Evolutionary conservation across 1,284 basidiomycete species (phyloP).

Genomic region (Calocybe gambosa): DNA sequence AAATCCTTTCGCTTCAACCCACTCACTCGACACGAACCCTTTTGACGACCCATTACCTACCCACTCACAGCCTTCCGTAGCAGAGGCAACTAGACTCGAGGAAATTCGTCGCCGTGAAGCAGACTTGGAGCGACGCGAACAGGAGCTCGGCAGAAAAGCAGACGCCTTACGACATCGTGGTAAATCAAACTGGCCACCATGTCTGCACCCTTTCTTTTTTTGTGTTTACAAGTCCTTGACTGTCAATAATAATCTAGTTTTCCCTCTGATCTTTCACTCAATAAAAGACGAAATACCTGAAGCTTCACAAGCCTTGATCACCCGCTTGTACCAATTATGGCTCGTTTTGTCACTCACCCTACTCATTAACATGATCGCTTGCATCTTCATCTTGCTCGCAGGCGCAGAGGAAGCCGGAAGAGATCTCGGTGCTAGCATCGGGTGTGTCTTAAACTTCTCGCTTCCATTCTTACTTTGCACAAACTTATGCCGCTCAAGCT

Average conservation of each 20-base stretch:
- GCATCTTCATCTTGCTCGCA: conserved; percentile 78
- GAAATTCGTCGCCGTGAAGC: conserved; percentile 70
- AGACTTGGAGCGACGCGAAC: conserved; percentile 75
- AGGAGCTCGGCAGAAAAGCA: conserved; percentile 58
- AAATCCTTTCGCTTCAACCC: conserved; percentile 79
- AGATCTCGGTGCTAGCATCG: conserved; percentile 76
- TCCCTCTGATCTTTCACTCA: conserved; percentile 90
- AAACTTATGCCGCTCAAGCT: conserved; percentile 41
- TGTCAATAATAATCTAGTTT: conserved; percentile 49
- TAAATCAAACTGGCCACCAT: conserved; percentile 86
- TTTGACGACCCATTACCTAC: conserved; percentile 66
- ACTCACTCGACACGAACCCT: conserved; percentile 77
- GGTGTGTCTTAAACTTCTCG: conserved; percentile 44
- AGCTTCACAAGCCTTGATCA: conserved; percentile 73
- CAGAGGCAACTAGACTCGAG: conserved; percentile 42
- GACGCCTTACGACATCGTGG: conserved; percentile 77
- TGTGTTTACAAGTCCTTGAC: conserved; percentile 14
- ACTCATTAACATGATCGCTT: conserved; percentile 86
- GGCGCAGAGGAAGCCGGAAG: conserved; percentile 74
- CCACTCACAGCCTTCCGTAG: conserved; percentile 20
- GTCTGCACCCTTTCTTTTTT: conserved; percentile 36
- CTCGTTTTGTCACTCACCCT: conserved; percentile 76
- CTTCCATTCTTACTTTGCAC: conserved; percentile 16
- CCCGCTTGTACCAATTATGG: conserved; percentile 85
- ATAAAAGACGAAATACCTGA: conserved; percentile 87